These are phyloP conservation scores for Trametes maxima DNA, from an alignment of 768 basidiomycete genomes.

Conservation along the genomic window DNA sequence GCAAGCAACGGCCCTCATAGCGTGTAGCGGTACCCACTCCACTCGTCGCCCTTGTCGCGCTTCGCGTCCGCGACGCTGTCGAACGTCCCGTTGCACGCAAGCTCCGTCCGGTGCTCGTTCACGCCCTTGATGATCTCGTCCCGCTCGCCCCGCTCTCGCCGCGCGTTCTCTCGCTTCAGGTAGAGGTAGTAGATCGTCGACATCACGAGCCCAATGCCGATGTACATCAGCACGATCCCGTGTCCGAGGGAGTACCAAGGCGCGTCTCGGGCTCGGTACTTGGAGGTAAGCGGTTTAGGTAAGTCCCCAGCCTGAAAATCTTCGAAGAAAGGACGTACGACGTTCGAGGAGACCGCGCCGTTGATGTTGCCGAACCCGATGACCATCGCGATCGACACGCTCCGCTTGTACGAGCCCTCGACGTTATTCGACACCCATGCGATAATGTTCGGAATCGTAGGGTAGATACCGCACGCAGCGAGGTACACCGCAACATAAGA, in stretches of 20 bases:
- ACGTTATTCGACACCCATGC: slow-evolving; percentile 70
- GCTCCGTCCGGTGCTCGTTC: slow-evolving; percentile 38
- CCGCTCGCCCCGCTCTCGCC: slow-evolving; percentile 66
- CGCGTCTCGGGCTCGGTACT: slow-evolving; percentile 65
- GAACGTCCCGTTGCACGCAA: slow-evolving; percentile 58
- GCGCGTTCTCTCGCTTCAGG: slow-evolving; percentile 62
- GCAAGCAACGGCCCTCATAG: slow-evolving; percentile 34
- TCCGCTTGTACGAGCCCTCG: slow-evolving; percentile 77
- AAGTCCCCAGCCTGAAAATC: not conserved
- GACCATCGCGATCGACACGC: slow-evolving; percentile 69
- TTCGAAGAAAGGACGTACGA: slow-evolving; percentile 47
- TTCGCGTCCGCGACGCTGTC: slow-evolving; percentile 64
- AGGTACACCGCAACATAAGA: slow-evolving; percentile 76
- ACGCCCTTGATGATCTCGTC: slow-evolving; percentile 65
- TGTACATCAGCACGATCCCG: slow-evolving; percentile 73
- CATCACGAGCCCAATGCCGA: slow-evolving; percentile 59
- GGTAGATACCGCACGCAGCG: slow-evolving; percentile 78
- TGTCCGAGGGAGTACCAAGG: slow-evolving; percentile 70
- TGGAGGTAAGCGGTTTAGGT: not conserved
- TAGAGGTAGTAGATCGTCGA: slow-evolving; percentile 44
- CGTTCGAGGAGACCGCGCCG: slow-evolving; percentile 76
- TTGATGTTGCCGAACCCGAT: slow-evolving; percentile 73
- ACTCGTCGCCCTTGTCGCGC: slow-evolving; percentile 68
- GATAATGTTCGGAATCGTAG: slow-evolving; percentile 59
- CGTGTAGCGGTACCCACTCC: slow-evolving; percentile 77